phyloP scores from a whole-genome alignment of 257 asterid genomes.

The Solanum habrochaites region DNA sequence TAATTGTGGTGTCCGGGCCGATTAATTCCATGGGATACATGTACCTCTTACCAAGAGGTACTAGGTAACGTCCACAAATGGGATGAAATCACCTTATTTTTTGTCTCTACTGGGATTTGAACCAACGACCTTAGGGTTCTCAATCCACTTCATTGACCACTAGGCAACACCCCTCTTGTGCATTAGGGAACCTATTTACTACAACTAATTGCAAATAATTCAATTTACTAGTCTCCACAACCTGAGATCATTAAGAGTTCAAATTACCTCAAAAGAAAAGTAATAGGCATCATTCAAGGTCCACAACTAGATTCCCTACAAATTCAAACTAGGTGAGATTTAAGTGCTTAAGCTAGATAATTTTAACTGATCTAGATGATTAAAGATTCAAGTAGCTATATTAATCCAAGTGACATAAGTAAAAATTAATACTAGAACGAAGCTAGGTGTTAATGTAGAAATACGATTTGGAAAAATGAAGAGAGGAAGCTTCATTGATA shows the following conservation, averaged over 20 bases:
- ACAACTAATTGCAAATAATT: neutral
- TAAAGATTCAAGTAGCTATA: neutral
- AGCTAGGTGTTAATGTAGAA: neutral
- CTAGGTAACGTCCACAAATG: neutral
- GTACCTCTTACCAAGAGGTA: neutral
- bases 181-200: neutral
- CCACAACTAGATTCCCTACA: neutral
- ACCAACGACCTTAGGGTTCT: neutral
- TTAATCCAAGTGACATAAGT: neutral
- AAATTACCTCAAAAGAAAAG: neutral
- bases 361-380: neutral
- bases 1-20: neutral
- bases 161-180: neutral
- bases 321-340: neutral
- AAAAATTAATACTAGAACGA: too few relatives aligned
- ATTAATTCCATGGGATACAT: neutral
- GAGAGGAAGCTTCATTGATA: neutral
- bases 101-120: neutral
- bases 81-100: neutral
- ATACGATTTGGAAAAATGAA: too few relatives aligned
- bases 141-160: neutral
- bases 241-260: neutral
- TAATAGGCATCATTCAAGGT: neutral
- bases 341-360: neutral
- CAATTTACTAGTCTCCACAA: neutral